Conservation (phyloP, 2,329 filamentous ascomycete species). For the Penicillium sclerotiorum region DNA sequence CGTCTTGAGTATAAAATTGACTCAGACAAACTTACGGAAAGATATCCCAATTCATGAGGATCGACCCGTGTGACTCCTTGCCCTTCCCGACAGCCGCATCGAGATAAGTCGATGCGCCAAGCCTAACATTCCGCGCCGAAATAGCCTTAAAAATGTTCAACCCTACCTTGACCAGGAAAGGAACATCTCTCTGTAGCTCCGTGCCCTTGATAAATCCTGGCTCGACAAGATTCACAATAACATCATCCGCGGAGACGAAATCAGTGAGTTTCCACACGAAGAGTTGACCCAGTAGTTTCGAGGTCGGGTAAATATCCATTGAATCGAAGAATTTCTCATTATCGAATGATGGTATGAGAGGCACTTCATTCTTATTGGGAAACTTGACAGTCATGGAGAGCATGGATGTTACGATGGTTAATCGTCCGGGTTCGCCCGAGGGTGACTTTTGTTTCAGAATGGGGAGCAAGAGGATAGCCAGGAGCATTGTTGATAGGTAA, state of each 20-base stretch:
- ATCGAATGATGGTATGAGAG: slow-evolving; percentile 13
- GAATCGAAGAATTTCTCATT: slow-evolving; percentile 6
- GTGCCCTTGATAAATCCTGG: slow-evolving; percentile 52
- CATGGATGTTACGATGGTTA: slow-evolving; percentile 18
- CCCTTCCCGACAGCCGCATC: slow-evolving; percentile 53
- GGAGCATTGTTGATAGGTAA: slow-evolving; percentile 32
- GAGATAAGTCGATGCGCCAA: slow-evolving; percentile 52
- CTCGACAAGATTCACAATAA: slow-evolving; percentile 51
- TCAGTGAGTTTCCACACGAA: slow-evolving; percentile 15
- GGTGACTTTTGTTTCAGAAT: slow-evolving; percentile 17
- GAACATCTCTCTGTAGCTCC: slow-evolving; percentile 38
- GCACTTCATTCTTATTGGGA: slow-evolving; percentile 4
- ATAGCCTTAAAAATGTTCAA: not conserved
- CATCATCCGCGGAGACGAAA: slow-evolving; percentile 14
- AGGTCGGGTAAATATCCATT: slow-evolving; percentile 13
- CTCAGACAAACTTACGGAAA: slow-evolving; percentile 14
- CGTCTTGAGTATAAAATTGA: too few species aligned
- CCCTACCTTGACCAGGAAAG: slow-evolving; percentile 12
- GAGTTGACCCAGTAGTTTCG: slow-evolving; percentile 18
- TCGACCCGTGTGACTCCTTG: slow-evolving; percentile 55
- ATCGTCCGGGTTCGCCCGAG: slow-evolving; percentile 11
- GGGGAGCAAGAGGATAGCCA: slow-evolving; percentile 24
- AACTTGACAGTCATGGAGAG: slow-evolving; percentile 11
- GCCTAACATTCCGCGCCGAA: slow-evolving; percentile 23
- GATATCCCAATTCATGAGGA: slow-evolving; percentile 53